A percentile compares a stretch with the other conserved stretches of the same genome.
Evolutionary conservation across 345 rosid species (phyloP).

Genomic region (Kandelia obovata): DNA sequence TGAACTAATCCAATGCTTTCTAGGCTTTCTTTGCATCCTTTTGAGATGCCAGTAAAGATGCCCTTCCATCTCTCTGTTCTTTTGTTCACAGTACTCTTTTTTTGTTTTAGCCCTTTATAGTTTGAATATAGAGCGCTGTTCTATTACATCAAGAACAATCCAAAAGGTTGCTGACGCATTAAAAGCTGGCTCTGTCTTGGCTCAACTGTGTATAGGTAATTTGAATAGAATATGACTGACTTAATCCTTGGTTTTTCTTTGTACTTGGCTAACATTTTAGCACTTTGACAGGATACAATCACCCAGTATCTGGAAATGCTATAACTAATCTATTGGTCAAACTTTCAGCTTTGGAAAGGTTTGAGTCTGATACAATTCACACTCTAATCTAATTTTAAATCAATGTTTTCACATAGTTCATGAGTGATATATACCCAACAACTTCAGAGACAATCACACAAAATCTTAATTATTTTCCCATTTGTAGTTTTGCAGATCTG

Average conservation of each 20-base stretch:
- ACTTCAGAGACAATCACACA: background rate
- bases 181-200: conserved; percentile 50
- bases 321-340: conserved; percentile 57
- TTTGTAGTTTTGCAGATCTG: conserved; percentile 69
- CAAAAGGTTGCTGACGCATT: conserved; percentile 68
- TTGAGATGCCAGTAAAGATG: background rate
- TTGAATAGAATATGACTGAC: conserved; percentile 10
- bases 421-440: conserved; percentile 2
- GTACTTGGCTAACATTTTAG: conserved; percentile 11
- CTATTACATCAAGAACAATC: conserved; percentile 79
- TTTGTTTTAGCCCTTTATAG: conserved; percentile 58
- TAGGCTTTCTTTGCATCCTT: background rate
- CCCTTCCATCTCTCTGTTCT: background rate
- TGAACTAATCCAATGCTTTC: background rate
- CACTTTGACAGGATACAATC: conserved; percentile 59
- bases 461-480: conserved; percentile 14
- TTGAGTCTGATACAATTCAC: background rate
- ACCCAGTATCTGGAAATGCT: conserved; percentile 59
- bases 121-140: conserved; percentile 77
- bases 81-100: conserved; percentile 13
- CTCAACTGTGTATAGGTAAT: conserved; percentile 76
- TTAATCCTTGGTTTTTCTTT: conserved; percentile 8
- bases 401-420: background rate
- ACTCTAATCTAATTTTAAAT: background rate
- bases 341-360: conserved; percentile 63